Base-by-base conservation (phyloP, 495 filamentous ascomycete species). In the Penicillium dipodomyicola region DNA sequence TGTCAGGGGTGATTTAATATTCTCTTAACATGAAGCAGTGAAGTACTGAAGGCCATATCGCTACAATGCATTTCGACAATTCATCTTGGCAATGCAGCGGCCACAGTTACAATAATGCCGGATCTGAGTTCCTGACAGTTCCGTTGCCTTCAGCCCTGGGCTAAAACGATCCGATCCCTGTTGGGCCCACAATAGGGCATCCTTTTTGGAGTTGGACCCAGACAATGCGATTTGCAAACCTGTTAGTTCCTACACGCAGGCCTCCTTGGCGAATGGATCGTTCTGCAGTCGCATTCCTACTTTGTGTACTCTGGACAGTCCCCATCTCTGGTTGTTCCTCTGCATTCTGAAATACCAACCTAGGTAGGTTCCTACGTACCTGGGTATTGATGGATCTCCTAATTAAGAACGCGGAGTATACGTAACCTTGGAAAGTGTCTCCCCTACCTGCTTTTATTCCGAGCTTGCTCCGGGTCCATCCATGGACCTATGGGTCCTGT, bases 91-190 rank as follows among this genome's bases (percentile, higher is more conserved):
- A 48, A 41, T 41, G 23, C 49, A 29, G n/a, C 33, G 49, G 49
- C 22, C 35, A 37, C 15, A 40, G 42, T 29, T 32, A 7, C 8
- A 54, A 46, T 23, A 9, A 3, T 15, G 6, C 14, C 41, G 32
- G 52, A 35, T 46, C 52, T 25, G 41, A 35, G 42, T 47, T 54
- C 43, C 52, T 27, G 33, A 20, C n/a, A 33, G 42, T 54, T 54
- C 33, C 52, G 52, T 7, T 25, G 37, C 41, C n/a, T 35, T 35
- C 15, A 45, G 52, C 45, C 52, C 15, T 6, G 15, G 52, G 5
- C 52, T 39, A 46, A 52, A 29, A 52, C n/a, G 33, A 45, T n/a
- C 32, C 47, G 52, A 54, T 17, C n/a, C 45, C 29, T 11, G 17
- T 32, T 32, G 27, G 52, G 41, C 40, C 52, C 52, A 54, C 52